Evolutionary conservation across 148 eudicot species (phyloP), one percentile per base, ranked within the genome.

Genomic region (Chenopodium berlandieri): DNA sequence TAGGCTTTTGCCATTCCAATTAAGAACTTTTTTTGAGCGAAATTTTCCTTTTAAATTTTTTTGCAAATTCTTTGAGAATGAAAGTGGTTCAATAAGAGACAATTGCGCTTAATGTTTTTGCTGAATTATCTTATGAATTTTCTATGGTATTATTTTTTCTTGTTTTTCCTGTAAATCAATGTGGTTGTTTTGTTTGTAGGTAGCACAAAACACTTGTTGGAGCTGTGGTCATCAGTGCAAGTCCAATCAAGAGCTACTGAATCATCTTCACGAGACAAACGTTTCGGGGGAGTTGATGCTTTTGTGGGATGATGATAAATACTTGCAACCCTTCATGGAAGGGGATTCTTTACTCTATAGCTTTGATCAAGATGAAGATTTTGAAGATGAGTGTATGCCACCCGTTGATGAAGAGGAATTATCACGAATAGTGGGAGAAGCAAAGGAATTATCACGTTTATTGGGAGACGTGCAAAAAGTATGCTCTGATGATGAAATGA

Each of bases 271-370:
- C 25, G 79, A 86, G 76, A 23, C 75, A 19, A 86, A 67, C 17
- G 78, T 54, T 81, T 82, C 78, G 17, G 83, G 83, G 63, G 84
- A 80, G 13, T 78, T 75, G 86, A 81, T 22, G 73, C 74, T 79
- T 73, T 88, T 89, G 71, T 96, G 98, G 99, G 88, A 89, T 82
- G 92, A 94, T 78, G 97, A 94, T 76, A 89, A 80, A 69, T 96
- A 87, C 85, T 87, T 96, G n/a, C 90, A 86, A 74, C 97, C 99
- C 50, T 89, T 86, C 82, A 34, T 90, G 90, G 85, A 90, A 88
- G 98, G 91, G 46, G 99, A 96, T 86, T 80, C 95, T 31, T 88
- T 96, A n/a, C 81, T 96, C 72, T 92, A 87, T 81, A 94, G 88
- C 82, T 96, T 94, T 87, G 89, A 82, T 79, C 93, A 90, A 77